A percentile compares a stretch with the other conserved stretches of the same genome.
phyloP scores from a whole-genome alignment of 495 filamentous ascomycete genomes.

The Penicillium canariense region DNA sequence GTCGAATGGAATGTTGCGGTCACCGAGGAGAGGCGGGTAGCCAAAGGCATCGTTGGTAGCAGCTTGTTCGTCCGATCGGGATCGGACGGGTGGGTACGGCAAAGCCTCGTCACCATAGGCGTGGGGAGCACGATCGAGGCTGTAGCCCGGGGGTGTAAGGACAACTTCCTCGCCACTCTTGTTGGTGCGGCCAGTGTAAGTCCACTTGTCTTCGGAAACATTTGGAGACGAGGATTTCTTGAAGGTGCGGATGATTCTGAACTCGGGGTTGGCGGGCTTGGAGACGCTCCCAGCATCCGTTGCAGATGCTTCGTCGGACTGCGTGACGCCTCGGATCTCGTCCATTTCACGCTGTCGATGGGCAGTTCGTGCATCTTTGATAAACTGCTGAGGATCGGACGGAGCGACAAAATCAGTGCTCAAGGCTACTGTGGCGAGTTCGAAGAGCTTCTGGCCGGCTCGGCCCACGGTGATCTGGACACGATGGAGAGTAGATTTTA shows the following conservation, averaged over 20 bases:
- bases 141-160: constrained; percentile 21
- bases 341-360: constrained; percentile 5
- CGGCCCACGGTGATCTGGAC: constrained; percentile 13
- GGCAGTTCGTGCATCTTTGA: constrained; percentile 21
- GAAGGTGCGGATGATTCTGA: constrained; percentile 6
- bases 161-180: constrained; percentile 35
- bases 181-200: constrained; percentile 35
- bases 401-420: constrained; percentile 19
- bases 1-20: constrained; percentile 35
- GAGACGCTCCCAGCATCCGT: neutral
- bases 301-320: neutral
- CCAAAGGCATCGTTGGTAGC: constrained; percentile 34
- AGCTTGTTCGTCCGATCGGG: constrained; percentile 29
- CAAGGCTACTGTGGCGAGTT: constrained; percentile 27
- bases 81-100: constrained; percentile 32
- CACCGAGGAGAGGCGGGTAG: constrained; percentile 40
- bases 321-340: neutral
- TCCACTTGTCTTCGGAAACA: constrained; percentile 34
- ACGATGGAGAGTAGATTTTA: neutral
- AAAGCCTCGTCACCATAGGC: constrained; percentile 31
- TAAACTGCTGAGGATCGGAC: constrained; percentile 17
- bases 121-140: constrained; percentile 29
- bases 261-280: neutral
- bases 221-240: constrained; percentile 17
- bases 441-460: constrained; percentile 25